A percentile compares a stretch with the other conserved stretches of the same genome.
These are phyloP conservation scores for Acanthamoeba quina DNA, from an alignment of 208 protist genomes.

Conservation along the genomic window DNA sequence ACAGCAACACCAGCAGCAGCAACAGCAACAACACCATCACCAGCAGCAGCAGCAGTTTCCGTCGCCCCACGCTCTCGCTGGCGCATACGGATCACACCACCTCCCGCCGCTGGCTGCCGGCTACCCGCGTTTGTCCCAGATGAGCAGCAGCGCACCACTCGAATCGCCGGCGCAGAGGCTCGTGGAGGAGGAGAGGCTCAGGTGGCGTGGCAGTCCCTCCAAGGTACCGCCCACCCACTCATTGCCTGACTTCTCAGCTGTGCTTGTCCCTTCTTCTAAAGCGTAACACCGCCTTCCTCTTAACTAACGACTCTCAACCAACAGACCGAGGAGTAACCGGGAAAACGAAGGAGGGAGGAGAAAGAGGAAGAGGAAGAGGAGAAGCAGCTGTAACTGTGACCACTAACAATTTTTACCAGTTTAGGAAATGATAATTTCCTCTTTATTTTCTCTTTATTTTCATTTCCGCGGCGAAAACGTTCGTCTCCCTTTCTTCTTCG, in stretches of 20 bases:
- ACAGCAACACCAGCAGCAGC: background rate
- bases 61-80: background rate
- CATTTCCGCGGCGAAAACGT: too few species aligned
- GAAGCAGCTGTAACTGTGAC: too few species aligned
- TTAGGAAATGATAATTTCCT: too few species aligned
- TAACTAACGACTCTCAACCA: background rate
- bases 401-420: too few species aligned
- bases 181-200: background rate
- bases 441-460: too few species aligned
- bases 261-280: too few species aligned
- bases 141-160: background rate
- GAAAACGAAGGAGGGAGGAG: too few species aligned
- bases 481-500: too few species aligned
- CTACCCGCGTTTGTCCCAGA: background rate
- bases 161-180: constrained; percentile 14
- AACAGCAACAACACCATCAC: background rate
- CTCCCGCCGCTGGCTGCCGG: background rate
- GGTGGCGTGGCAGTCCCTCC: background rate
- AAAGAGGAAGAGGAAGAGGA: too few species aligned
- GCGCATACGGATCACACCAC: background rate
- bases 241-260: too few species aligned
- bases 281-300: background rate
- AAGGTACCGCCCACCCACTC: constrained; percentile 20
- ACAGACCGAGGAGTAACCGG: background rate
- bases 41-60: background rate